Evolutionary conservation across 2,329 filamentous ascomycete species (phyloP).

Genomic region (Penicillium brasilianum): DNA sequence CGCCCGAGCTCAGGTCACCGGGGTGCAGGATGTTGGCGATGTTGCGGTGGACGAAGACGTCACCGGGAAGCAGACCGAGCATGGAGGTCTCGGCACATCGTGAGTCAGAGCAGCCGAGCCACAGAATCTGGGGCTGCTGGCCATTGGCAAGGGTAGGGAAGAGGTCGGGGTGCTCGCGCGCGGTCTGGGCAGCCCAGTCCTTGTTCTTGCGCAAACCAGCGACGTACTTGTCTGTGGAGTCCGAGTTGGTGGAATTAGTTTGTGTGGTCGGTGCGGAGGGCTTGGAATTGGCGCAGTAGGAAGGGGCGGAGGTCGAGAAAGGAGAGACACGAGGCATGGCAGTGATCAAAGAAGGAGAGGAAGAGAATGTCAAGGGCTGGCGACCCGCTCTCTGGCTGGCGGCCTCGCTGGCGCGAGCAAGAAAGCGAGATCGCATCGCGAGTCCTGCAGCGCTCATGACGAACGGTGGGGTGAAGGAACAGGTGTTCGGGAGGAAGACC

Average conservation of each 20-base stretch:
- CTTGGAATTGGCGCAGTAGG: slow-evolving; percentile 25
- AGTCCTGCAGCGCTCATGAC: slow-evolving; percentile 33
- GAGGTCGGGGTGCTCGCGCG: slow-evolving; percentile 70
- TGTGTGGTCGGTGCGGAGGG: slow-evolving; percentile 12
- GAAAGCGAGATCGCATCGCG: slow-evolving; percentile 24
- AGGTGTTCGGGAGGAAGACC: slow-evolving; percentile 17
- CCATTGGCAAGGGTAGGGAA: slow-evolving; percentile 70
- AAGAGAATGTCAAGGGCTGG: slow-evolving; percentile 9
- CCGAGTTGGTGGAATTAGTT: slow-evolving; percentile 23
- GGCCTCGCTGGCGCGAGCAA: slow-evolving; percentile 20
- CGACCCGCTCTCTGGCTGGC: slow-evolving; percentile 12
- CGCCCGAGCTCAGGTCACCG: slow-evolving; percentile 74
- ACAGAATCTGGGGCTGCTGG: slow-evolving; percentile 69
- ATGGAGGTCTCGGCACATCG: slow-evolving; percentile 84
- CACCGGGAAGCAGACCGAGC: slow-evolving; percentile 76
- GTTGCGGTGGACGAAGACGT: slow-evolving; percentile 89
- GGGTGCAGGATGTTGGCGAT: slow-evolving; percentile 82
- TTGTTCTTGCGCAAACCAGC: slow-evolving; percentile 71
- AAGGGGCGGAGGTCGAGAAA: slow-evolving; percentile 29
- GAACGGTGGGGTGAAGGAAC: slow-evolving; percentile 18
- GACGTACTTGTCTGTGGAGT: slow-evolving; percentile 60
- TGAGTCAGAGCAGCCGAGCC: slow-evolving; percentile 87
- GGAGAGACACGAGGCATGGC: slow-evolving; percentile 15
- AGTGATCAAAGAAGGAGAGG: neutral
- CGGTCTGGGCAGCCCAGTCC: slow-evolving; percentile 70